Conservation (phyloP, 805 yeast species). For the Candida succiphila region DNA sequence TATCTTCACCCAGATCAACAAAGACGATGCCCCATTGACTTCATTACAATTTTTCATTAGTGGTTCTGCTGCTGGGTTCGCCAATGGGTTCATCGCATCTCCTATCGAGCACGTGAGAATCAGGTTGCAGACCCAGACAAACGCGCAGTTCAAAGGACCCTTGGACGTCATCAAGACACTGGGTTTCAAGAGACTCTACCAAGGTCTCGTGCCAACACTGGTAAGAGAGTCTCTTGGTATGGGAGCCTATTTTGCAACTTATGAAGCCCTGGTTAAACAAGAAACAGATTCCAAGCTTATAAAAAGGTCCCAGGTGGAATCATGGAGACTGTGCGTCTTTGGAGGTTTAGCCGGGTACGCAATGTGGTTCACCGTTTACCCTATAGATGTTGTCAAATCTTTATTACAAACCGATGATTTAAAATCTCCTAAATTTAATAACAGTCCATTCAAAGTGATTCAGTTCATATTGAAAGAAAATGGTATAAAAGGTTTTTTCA, state of each 20-base stretch:
- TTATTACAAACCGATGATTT: conserved; percentile 72
- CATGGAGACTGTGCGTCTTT: conserved; percentile 74
- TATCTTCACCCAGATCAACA: conserved; percentile 38
- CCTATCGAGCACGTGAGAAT: conserved; percentile 96
- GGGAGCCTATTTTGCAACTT: conserved; percentile 83
- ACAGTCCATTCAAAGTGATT: conserved; percentile 51
- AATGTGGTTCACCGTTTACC: conserved; percentile 80
- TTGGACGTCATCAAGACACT: conserved; percentile 58
- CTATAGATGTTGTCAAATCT: conserved; percentile 86
- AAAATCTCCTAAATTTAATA: conserved; percentile 46
- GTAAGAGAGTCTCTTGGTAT: conserved; percentile 80
- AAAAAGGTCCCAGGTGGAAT: conserved; percentile 67
- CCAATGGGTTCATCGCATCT: conserved; percentile 79
- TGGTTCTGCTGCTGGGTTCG: conserved; percentile 89
- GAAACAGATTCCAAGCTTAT: conserved; percentile 41
- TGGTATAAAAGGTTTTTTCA: conserved; percentile 74
- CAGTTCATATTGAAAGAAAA: conserved; percentile 39
- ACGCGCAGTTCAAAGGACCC: conserved; percentile 58
- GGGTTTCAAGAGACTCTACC: conserved; percentile 49
- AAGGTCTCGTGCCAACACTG: conserved; percentile 78
- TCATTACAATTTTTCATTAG: conserved; percentile 64
- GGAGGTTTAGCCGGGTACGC: conserved; percentile 91
- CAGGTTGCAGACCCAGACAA: conserved; percentile 81
- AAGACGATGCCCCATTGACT: conserved; percentile 33
- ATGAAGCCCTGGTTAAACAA: conserved; percentile 74